Conservation (phyloP, 352 stramenopile species). For the Thraustochytrium striatum region DNA sequence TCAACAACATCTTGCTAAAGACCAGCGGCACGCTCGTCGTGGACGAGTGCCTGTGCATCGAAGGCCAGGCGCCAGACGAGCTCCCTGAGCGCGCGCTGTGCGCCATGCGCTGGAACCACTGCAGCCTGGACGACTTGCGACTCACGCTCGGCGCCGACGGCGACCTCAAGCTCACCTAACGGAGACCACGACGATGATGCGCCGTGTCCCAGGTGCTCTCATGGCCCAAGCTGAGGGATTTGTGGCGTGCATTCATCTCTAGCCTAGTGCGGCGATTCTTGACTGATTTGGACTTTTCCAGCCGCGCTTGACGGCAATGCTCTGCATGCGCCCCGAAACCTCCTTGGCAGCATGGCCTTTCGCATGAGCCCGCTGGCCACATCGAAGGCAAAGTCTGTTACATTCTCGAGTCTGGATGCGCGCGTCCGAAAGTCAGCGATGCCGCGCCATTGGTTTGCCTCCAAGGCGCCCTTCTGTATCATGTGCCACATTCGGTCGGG, state of each 20-base stretch:
- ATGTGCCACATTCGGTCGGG: too few relatives aligned
- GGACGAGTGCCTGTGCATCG: slow-evolving; percentile 27
- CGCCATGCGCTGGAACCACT: slow-evolving; percentile 32
- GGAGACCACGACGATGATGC: background rate
- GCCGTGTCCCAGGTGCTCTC: background rate
- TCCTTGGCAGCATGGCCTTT: too few relatives aligned
- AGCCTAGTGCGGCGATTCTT: background rate
- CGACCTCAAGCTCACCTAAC: background rate
- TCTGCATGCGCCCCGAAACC: too few relatives aligned
- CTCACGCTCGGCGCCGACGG: background rate
- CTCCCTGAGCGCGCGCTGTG: slow-evolving; percentile 36
- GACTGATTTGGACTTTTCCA: background rate
- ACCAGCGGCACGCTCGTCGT: slow-evolving; percentile 26
- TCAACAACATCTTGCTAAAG: slow-evolving; percentile 27
- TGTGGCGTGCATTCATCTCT: background rate
- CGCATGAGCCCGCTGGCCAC: too few relatives aligned
- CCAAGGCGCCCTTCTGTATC: too few relatives aligned
- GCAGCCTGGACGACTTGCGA: background rate
- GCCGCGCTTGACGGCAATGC: too few relatives aligned
- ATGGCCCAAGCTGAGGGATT: background rate
- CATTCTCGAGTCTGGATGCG: too few relatives aligned
- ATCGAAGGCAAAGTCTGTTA: too few relatives aligned
- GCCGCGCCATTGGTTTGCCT: too few relatives aligned
- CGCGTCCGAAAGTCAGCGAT: too few relatives aligned
- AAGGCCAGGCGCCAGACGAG: slow-evolving; percentile 10